These are phyloP conservation scores for Botrytis porri DNA, from an alignment of 2,329 filamentous ascomycete species.

Conservation along the genomic window DNA sequence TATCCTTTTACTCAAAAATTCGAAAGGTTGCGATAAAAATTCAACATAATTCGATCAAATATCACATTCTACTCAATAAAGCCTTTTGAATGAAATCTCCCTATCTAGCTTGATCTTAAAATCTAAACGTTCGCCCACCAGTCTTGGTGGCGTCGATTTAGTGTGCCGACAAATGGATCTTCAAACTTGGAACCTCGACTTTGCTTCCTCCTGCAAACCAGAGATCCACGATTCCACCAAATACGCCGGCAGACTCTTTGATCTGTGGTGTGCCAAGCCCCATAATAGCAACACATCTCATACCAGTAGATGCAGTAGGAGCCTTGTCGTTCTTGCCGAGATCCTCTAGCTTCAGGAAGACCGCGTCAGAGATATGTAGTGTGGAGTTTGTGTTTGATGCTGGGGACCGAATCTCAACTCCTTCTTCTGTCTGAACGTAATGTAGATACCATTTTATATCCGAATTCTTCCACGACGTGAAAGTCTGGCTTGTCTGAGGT, in stretches of 20 bases:
- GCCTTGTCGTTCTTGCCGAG: not conserved
- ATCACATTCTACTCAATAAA: not conserved
- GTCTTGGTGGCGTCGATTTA: no score
- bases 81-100: not conserved
- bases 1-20: not conserved
- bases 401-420: not conserved
- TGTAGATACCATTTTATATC: slow-evolving; percentile 6
- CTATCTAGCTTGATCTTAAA: not conserved
- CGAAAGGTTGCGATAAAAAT: not conserved
- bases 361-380: not conserved
- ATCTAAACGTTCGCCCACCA: not conserved
- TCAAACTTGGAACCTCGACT: not conserved
- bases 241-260: not conserved
- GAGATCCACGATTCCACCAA: not conserved
- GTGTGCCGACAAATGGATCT: not conserved
- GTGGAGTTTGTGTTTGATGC: not conserved
- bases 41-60: not conserved
- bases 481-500: not conserved
- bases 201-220: not conserved
- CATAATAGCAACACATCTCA: not conserved
- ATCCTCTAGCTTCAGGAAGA: slow-evolving; percentile 2
- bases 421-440: not conserved
- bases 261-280: not conserved
- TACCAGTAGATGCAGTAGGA: not conserved
- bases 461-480: not conserved